phyloP scores from a whole-genome alignment of 129 eudicot species.

The Pseudognaphalium luteoalbum region DNA sequence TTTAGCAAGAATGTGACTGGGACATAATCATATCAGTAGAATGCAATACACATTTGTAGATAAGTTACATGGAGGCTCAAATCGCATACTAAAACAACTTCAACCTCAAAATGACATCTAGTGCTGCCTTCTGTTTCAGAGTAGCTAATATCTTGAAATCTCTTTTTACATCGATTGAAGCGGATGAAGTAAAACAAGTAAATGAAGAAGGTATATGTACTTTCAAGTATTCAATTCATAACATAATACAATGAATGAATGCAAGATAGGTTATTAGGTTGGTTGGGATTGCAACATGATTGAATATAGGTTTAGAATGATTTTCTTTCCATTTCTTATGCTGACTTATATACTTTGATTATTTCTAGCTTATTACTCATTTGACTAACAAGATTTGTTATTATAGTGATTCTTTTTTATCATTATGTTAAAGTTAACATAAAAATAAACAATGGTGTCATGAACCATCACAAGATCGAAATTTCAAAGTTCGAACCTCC shows the following conservation, averaged over 20 bases:
- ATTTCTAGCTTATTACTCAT: too few species aligned
- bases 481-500: too few species aligned
- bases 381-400: too few species aligned
- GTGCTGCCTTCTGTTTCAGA: background rate
- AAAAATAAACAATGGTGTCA: too few species aligned
- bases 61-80: conserved; percentile 11
- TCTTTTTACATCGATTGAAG: background rate
- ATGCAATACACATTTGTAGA: conserved; percentile 16
- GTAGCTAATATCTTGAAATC: background rate
- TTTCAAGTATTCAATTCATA: background rate
- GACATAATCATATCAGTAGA: background rate
- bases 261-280: background rate
- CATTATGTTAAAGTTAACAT: too few species aligned
- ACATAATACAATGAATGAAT: background rate
- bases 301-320: background rate
- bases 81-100: background rate
- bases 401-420: too few species aligned
- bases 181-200: background rate
- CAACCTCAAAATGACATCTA: conserved; percentile 1
- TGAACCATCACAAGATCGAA: too few species aligned
- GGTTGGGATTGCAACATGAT: background rate
- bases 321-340: too few species aligned
- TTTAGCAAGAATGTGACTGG: conserved; percentile 5
- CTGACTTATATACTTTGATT: too few species aligned
- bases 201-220: background rate